phyloP scores from a whole-genome alignment of 805 yeast genomes.

The Danielia oregonensis region DNA sequence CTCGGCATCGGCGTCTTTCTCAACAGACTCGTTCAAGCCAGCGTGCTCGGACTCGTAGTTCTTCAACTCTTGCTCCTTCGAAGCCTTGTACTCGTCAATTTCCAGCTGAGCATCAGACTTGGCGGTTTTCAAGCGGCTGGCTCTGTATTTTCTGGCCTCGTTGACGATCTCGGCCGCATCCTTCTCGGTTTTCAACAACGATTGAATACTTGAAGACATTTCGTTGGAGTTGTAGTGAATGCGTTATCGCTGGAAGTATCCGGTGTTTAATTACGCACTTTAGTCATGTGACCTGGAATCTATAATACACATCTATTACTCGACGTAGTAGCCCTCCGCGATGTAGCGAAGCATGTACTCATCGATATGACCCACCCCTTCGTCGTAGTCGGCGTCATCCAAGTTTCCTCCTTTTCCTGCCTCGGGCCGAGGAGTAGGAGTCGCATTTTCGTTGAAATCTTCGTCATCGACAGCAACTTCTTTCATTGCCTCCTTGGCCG shows the following conservation, averaged over 20 bases:
- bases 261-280: not conserved
- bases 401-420: slow-evolving; percentile 21
- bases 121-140: slow-evolving; percentile 87
- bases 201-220: slow-evolving; percentile 29
- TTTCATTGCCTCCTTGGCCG: slow-evolving; percentile 84
- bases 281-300: not conserved
- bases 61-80: slow-evolving; percentile 80
- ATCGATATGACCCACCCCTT: slow-evolving; percentile 78
- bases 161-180: slow-evolving; percentile 96
- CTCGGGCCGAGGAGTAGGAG: slow-evolving; percentile 27
- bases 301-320: slow-evolving; percentile 7
- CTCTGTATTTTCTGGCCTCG: slow-evolving; percentile 84
- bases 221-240: slow-evolving; percentile 1
- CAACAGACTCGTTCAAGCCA: slow-evolving; percentile 72
- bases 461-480: slow-evolving; percentile 82
- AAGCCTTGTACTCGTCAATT: slow-evolving; percentile 77
- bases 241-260: slow-evolving; percentile 1
- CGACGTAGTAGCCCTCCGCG: slow-evolving; percentile 69
- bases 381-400: slow-evolving; percentile 48
- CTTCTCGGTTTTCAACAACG: slow-evolving; percentile 71
- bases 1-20: slow-evolving; percentile 70
- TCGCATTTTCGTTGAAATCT: slow-evolving; percentile 64
- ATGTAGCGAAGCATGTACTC: slow-evolving; percentile 94
- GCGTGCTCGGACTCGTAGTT: slow-evolving; percentile 67
- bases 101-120: slow-evolving; percentile 90